Evolutionary conservation across 768 basidiomycete genomes (phyloP), one percentile per base, ranked within the genome.

Genomic region (Phaffia tasmanica): DNA sequence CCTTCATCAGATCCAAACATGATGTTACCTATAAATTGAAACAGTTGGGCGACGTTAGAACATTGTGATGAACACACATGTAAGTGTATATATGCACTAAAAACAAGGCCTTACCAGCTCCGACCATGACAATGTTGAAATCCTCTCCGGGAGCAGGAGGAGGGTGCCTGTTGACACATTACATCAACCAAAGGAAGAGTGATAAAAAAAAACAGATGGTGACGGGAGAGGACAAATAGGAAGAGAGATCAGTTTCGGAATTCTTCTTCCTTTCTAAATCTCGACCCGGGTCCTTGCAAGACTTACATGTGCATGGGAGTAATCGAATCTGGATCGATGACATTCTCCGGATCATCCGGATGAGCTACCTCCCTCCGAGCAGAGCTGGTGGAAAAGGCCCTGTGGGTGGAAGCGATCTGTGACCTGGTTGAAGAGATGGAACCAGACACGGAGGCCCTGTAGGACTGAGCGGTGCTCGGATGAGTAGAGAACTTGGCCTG

Each of bases 61-160:
- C 18, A 55, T 18, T 32, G 27, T 7, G 27, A 25, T 5, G 25
- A 55, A 27, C 19, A 49, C 16, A 25, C 15, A 56, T 9, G 54
- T 16, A n/a, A 18, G 55, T 21, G 23, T 23, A 49, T 35, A 9
- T 49, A 15, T 29, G 9, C 27, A 46, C 25, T 30, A 1, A 66
- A 6, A 18, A 11, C 29, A 53, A 25, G 57, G 51, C 73, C 73
- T 74, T 67, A 74, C 76, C 93, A 30, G 93, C 93, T 60, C 93
- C 93, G 71, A 98, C 81, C 77, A 94, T 92, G 75, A 94, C 84
- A 63, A 98, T 85, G 76, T 95, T 94, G 81, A 95, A 95, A 73
- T 86, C 81, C 71, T 86, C 83, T 57, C 83, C 77, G 14, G 67
- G 61, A 2, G 67, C 63, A 21, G 67, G 67, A 27, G 56, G 47